These are phyloP conservation scores for Diaporthe ilicicola DNA, from an alignment of 2,329 filamentous ascomycete genomes.

Conservation along the genomic window DNA sequence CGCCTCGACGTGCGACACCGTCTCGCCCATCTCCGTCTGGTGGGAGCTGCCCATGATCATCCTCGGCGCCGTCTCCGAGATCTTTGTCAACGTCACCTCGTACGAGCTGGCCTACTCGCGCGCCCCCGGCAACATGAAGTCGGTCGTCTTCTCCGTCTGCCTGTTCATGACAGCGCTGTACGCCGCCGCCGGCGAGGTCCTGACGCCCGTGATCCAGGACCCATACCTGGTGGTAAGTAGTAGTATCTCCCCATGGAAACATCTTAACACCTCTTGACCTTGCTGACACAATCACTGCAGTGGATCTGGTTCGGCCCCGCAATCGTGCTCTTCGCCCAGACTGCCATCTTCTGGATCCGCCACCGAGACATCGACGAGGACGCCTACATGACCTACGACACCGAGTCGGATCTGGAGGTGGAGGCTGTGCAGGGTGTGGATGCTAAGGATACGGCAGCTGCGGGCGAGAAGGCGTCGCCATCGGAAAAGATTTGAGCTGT, in stretches of 20 bases:
- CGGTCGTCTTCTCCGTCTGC: conserved; percentile 64
- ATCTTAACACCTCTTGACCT: not conserved
- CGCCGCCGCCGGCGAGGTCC: conserved; percentile 56
- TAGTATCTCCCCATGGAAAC: not conserved
- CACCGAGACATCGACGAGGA: conserved; percentile 58
- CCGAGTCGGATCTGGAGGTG: conserved; percentile 32
- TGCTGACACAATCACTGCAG: conserved; percentile 12
- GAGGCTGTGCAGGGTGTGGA: not conserved
- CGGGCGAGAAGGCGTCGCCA: not conserved
- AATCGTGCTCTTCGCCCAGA: conserved; percentile 56
- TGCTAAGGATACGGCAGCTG: not conserved
- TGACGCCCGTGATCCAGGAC: conserved; percentile 52
- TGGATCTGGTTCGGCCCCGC: conserved; percentile 56
- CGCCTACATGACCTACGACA: conserved; percentile 48
- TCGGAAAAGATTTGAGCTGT: not conserved
- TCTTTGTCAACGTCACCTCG: conserved; percentile 69
- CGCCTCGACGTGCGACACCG: conserved; percentile 48
- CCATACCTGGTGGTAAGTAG: conserved; percentile 47
- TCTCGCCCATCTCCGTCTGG: conserved; percentile 58
- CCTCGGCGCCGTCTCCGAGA: conserved; percentile 62
- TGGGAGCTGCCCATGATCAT: conserved; percentile 59
- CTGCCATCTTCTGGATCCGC: conserved; percentile 56
- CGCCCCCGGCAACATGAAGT: conserved; percentile 71
- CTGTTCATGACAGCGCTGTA: conserved; percentile 67
- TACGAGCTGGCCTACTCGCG: conserved; percentile 76